phyloP scores from a whole-genome alignment of 176 grass and related monocot species.

The Bothriochloa decipiens region DNA sequence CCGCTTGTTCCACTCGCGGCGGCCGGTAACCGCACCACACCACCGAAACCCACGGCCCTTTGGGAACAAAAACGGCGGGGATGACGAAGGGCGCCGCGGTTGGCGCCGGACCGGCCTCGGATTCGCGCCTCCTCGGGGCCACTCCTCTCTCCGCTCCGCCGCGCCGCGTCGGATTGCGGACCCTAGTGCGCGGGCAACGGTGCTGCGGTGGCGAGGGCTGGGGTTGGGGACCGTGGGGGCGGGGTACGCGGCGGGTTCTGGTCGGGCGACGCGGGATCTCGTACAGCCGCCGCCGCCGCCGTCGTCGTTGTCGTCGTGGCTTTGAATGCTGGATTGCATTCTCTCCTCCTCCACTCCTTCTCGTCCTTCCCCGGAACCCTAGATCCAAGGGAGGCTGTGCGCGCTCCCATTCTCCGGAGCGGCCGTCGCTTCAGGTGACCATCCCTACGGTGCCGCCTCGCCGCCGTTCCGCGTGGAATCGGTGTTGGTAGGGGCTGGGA shows the following conservation, averaged over 20 bases:
- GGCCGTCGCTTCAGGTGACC: neutral
- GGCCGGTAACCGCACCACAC: too few species aligned
- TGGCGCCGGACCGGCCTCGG: too few species aligned
- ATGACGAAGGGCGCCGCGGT: too few species aligned
- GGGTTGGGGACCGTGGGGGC: neutral
- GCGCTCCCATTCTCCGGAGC: neutral
- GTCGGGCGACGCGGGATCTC: neutral
- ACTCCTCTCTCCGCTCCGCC: too few species aligned
- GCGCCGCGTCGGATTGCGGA: neutral
- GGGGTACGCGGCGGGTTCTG: neutral
- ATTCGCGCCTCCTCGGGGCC: too few species aligned
- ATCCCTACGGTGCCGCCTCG: slow-evolving; percentile 1
- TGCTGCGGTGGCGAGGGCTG: neutral
- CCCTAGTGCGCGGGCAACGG: neutral
- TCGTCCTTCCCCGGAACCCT: neutral
- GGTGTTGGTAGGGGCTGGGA: slow-evolving; percentile 6
- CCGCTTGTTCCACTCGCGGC: too few species aligned
- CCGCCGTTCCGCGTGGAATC: neutral
- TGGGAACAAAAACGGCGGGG: too few species aligned
- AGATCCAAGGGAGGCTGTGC: neutral
- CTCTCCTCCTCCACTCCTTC: neutral
- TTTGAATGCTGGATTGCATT: too few species aligned
- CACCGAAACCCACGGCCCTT: too few species aligned
- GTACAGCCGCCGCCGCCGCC: too few species aligned
- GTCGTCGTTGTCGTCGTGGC: too few species aligned